phyloP scores from a whole-genome alignment of 495 filamentous ascomycete species.

The Lasiosphaeria hispida region DNA sequence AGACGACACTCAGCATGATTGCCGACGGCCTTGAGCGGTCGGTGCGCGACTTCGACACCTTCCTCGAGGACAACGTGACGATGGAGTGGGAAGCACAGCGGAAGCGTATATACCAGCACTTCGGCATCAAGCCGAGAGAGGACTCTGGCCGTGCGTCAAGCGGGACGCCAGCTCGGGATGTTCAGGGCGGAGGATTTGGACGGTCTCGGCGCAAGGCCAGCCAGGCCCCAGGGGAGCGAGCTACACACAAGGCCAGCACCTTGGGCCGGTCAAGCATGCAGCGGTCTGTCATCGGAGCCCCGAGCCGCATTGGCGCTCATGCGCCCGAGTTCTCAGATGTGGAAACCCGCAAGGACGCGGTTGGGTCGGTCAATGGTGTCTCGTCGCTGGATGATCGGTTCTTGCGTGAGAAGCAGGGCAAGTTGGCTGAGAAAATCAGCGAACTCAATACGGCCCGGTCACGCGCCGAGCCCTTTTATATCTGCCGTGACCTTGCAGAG shows the following conservation, averaged over 20 bases:
- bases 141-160: conserved; percentile 34
- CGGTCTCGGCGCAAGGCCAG: conserved; percentile 51
- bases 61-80: conserved; percentile 89
- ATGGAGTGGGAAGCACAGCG: conserved; percentile 95
- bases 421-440: conserved; percentile 72
- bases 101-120: conserved; percentile 89
- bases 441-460: conserved; percentile 70
- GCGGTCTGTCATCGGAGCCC: conserved; percentile 80
- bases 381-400: conserved; percentile 67
- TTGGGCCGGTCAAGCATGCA: conserved; percentile 72
- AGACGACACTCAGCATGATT: conserved; percentile 88
- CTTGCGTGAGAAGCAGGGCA: conserved; percentile 73
- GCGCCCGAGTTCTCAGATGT: conserved; percentile 66
- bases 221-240: conserved; percentile 37
- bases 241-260: conserved; percentile 51
- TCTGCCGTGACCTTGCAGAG: conserved; percentile 68
- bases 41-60: conserved; percentile 83
- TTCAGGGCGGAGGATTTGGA: conserved; percentile 48
- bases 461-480: conserved; percentile 59
- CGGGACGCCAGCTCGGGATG: conserved; percentile 52
- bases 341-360: conserved; percentile 51
- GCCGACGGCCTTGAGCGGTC: conserved; percentile 82
- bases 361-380: conserved; percentile 32
- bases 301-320: conserved; percentile 55
- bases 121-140: conserved; percentile 74